Evolutionary conservation across 2,329 filamentous ascomycete species (phyloP).

Genomic region (Pezicula carpinea): DNA sequence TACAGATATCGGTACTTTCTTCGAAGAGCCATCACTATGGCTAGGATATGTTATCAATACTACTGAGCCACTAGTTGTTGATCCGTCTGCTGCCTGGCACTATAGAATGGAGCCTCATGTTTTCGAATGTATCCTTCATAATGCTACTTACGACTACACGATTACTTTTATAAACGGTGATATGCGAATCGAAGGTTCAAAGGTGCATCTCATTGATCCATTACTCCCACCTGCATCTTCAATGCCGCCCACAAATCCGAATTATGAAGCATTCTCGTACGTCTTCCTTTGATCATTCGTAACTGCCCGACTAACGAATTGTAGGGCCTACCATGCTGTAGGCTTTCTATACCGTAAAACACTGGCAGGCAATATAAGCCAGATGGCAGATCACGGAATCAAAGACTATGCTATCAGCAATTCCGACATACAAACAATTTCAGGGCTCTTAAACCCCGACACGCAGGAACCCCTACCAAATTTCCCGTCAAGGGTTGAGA

Average conservation of each 20-base stretch:
- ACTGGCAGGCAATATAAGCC: background rate
- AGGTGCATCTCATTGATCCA: background rate
- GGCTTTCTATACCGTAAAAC: background rate
- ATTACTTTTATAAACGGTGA: background rate
- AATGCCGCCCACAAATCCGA: background rate
- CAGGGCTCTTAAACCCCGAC: background rate
- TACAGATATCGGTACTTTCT: background rate
- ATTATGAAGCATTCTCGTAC: background rate
- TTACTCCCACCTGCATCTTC: background rate
- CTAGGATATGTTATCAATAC: conserved; percentile 1
- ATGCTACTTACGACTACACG: conserved; percentile 1
- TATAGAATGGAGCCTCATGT: background rate
- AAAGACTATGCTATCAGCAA: background rate
- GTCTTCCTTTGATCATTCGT: background rate
- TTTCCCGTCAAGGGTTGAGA: background rate
- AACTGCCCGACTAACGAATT: background rate
- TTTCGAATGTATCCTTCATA: background rate
- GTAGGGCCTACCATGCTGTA: background rate
- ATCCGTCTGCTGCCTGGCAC: background rate
- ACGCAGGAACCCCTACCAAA: background rate
- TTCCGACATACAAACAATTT: background rate
- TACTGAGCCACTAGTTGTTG: background rate
- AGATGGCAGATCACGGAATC: background rate
- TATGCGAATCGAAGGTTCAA: background rate
- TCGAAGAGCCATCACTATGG: background rate